Evolutionary conservation across 2,329 filamentous ascomycete genomes (phyloP), one percentile per base, ranked within the genome.

Genomic region (Xylariales sp.): DNA sequence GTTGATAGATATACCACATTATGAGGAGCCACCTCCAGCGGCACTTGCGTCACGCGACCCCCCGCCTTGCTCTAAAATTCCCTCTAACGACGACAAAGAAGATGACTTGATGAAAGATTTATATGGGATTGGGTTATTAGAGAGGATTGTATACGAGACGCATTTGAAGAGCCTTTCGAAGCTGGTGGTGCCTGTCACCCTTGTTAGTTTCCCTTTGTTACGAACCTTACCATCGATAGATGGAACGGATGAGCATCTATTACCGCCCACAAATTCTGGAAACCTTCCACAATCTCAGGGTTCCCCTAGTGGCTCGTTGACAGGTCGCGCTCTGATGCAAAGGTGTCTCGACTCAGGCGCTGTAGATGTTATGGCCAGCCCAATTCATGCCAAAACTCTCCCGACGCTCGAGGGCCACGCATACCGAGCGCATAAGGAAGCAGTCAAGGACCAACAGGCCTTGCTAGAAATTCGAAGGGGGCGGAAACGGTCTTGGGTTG

Each of bases 401-500:
- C 90, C 92, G 67, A 90, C 90, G 36, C 84, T 97, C 58, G 90
- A 92, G 68, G 89, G 96, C 16, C 93, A 95, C 78, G 93, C 92
- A 52, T 97, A 97, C 81, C 90, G 91, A 74, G 89, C 91, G 54
- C 91, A 93, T 76, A 92, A 92, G 78, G 90, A 94, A 74, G 91
- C 92, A 28, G 85, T 87, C 41, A 89, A 88, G 75, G 91, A 94
- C 75, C 90, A 93, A 76, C 86, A 91, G 67, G 88, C 89, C 18
- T 86, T 94, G 69, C 78, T 94, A 64, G 91, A 92, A 67, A 84
- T 91, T 67, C 91, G 91, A 75, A 89, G 91, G 72, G 89, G 90
- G 52, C 87, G 94, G 63, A 97, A 97, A 79, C 88, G 93, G 61
- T 97, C 94, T 0, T 97, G 94, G 94, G 93, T 97, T 49, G 94